These are phyloP conservation scores for Saxispiralis lemnorum DNA, from an alignment of 495 filamentous ascomycete genomes.

Conservation along the genomic window DNA sequence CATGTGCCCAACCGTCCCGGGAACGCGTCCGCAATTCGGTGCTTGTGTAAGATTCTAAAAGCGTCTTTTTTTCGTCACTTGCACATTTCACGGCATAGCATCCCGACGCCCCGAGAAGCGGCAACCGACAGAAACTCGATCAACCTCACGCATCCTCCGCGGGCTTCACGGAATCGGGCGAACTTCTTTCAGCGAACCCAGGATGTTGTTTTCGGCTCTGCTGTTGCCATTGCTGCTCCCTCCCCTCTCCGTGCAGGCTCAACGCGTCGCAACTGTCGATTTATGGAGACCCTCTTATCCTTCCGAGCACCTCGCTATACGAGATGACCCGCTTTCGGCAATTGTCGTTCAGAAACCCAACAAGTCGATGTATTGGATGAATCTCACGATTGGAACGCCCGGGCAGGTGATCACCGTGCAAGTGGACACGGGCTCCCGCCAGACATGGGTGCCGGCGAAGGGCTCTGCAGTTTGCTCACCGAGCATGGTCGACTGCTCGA, in stretches of 20 bases:
- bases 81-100: too few species aligned
- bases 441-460: constrained; percentile 45
- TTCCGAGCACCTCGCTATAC: neutral
- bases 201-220: too few species aligned
- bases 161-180: too few species aligned
- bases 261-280: neutral
- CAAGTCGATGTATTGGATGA: constrained; percentile 27
- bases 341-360: constrained; percentile 1
- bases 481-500: neutral
- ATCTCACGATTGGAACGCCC: constrained; percentile 29
- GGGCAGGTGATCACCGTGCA: constrained; percentile 26
- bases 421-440: constrained; percentile 49
- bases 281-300: neutral
- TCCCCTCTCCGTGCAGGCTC: neutral
- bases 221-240: neutral
- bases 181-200: too few species aligned
- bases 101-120: too few species aligned
- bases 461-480: constrained; percentile 3
- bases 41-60: too few species aligned
- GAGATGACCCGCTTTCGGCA: neutral
- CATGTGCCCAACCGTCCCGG: too few species aligned
- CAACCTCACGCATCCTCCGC: too few species aligned
- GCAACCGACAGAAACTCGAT: too few species aligned
- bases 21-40: too few species aligned
- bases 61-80: too few species aligned